Evolutionary conservation across 2,329 filamentous ascomycete species (phyloP), one percentile per base, ranked within the genome.

Genomic region (Paramyrothecium sp.): DNA sequence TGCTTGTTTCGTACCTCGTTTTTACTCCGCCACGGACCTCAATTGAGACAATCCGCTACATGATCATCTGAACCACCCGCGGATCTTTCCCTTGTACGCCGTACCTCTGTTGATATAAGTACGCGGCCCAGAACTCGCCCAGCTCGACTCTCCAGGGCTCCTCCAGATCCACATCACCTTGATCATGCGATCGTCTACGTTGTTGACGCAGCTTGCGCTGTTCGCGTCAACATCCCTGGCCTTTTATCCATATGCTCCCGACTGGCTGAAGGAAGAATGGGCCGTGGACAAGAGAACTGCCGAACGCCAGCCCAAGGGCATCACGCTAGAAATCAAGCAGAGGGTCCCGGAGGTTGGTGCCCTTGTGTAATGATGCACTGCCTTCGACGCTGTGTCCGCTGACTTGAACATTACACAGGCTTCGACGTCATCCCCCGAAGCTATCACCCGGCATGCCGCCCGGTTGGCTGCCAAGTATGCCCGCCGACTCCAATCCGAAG

Each of bases 181-280:
- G 70, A 72, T 62, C 59, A 83, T 83, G 80, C 73, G 73, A 61
- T 65, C 73, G 53, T 61, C 66, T 55, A 60, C 68, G 48, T 54
- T 75, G 58, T 62, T 83, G 48, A 64, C 79, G 58, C 78, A 78
- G 65, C 67, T 85, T 66, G 75, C 78, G 63, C 66, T 84, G 66
- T 82, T 77, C 72, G 71, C 75, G 55, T 71, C 76, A 44, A 69
- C 73, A 53, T 73, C 73, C 55, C 68, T 76, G 54, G 82, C 82
- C 54, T 81, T 85, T 66, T 80, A 71, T 52, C 78, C 78, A 4
- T 82, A 75, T 65, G 67, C 65, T 21, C 78, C 79, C 10, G 56
- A 57, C 55, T 76, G 74, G 74, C 61, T 67, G 51, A 55, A 66
- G 51, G 67, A 72, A 53, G 54, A 58, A 54, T 59, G 46, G 56